Evolutionary conservation across 2,329 filamentous ascomycete species (phyloP), one percentile per base, ranked within the genome.

Genomic region (Cryphonectria japonica): DNA sequence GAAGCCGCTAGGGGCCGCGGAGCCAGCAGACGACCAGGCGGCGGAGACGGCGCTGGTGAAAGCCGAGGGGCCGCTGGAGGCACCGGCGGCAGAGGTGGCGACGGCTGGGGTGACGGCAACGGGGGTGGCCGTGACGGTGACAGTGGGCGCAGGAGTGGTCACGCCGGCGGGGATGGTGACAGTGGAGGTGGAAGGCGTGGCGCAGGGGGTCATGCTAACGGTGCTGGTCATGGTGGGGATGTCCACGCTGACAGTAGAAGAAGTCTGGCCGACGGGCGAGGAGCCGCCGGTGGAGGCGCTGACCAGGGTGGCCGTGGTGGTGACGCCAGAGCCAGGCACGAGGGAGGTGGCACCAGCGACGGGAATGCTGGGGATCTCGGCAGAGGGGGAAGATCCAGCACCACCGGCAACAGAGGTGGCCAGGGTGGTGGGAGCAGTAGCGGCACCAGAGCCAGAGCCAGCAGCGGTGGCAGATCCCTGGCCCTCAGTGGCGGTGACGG

Each of bases 91-190:
- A 39, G 52, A 29, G 63, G 46, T 61, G 26, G 59, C 26, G 34
- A 57, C 63, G 26, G 65, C 43, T 19, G 46, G 39, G 43, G 65
- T 52, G 13, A 66, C 41, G 26, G 72, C 37, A n/a, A 65, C 52
- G 43, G 72, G 66, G 1, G 72, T 67, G 37, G 74, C 71, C 13
- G 71, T 71, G 57, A 74, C 69, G 61, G 74, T 73, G 54, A 73
- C 72, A 46, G 72, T 73, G 7, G 76, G 73, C 7, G 62, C 69
- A 13, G 75, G 74, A 52, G 72, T 73, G 50, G 74, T 68, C 71
- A 71, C 75, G 41, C 72, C 75, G 50, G 72, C 70, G 50, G 72
- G 72, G 57, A 77, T 74, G 62, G 68, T 74, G 37, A 75, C 67
- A 7, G 74, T 76, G 63, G 72, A 74, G 67, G 72, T 74, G 43